Conservation (phyloP, 225 moss, liverwort and hornwort genomes). For the Neckera pumila region DNA sequence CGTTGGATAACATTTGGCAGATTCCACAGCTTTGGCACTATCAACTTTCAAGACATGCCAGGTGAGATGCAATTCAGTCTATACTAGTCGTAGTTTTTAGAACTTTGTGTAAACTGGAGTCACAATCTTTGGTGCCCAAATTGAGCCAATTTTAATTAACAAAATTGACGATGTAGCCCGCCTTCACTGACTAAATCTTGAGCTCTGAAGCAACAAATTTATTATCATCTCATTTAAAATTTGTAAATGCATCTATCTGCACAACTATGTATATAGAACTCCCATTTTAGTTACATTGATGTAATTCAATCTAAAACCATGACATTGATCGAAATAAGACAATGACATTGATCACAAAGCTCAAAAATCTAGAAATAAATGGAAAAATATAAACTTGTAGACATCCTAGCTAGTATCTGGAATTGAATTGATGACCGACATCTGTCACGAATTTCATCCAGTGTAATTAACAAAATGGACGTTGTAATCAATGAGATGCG, state of each 20-base stretch:
- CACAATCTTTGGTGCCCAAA: not conserved
- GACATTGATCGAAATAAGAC: not conserved
- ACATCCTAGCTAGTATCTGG: too few relatives aligned
- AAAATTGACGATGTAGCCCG: not conserved
- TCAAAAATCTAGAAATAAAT: too few relatives aligned
- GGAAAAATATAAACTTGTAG: too few relatives aligned
- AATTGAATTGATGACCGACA: not conserved
- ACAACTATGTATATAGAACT: too few relatives aligned
- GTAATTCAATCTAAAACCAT: not conserved
- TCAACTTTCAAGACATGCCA: not conserved
- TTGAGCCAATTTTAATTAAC: not conserved
- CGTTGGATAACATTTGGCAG: too few relatives aligned
- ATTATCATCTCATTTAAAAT: not conserved
- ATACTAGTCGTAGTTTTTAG: not conserved
- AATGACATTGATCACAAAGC: too few relatives aligned
- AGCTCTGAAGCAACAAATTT: not conserved
- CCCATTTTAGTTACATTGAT: not conserved
- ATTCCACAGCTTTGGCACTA: not conserved
- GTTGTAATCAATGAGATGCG: not conserved
- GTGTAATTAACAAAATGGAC: not conserved
- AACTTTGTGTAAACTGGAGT: not conserved
- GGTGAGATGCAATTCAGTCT: not conserved
- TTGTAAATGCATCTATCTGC: not conserved
- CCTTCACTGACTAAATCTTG: not conserved
- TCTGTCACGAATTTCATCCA: accelerated